These are phyloP conservation scores for Zygoascus bituminiphila DNA, from an alignment of 805 yeast species.

Conservation along the genomic window DNA sequence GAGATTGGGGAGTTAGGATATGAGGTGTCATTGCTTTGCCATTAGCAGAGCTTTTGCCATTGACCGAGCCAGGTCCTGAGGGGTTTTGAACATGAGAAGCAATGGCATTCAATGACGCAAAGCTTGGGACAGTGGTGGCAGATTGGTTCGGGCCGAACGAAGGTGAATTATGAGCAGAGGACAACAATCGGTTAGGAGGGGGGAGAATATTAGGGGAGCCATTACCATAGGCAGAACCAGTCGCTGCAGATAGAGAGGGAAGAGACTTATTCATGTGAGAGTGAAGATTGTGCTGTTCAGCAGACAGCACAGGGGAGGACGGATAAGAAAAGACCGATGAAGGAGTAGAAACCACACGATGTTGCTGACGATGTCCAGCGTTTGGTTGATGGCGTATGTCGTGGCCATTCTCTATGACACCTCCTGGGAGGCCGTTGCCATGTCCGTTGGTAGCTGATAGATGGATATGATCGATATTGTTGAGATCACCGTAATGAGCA, in stretches of 20 bases:
- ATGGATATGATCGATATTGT: conserved; percentile 13
- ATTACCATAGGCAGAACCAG: neutral
- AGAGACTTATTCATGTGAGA: neutral
- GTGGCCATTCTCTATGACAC: neutral
- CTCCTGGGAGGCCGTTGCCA: neutral
- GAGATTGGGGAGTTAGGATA: conserved; percentile 20
- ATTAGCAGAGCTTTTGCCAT: conserved; percentile 1
- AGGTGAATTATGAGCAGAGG: neutral
- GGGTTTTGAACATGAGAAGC: neutral
- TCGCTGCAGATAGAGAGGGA: neutral
- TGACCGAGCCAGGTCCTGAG: neutral
- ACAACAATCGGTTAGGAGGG: neutral
- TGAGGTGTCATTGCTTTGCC: conserved; percentile 1
- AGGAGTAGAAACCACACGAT: conserved; percentile 14
- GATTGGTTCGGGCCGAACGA: neutral
- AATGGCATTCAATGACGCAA: conserved; percentile 4
- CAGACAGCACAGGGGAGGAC: conserved; percentile 8
- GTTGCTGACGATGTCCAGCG: neutral
- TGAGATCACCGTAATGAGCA: conserved; percentile 8
- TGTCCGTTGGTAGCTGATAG: conserved; percentile 7
- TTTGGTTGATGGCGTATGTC: neutral
- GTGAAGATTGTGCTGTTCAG: neutral
- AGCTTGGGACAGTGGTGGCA: conserved; percentile 1
- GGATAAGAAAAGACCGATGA: conserved; percentile 15
- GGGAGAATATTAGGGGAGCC: neutral